A percentile compares a stretch with the other conserved stretches of the same genome.
Conservation (phyloP, 306 rosid species). For the Echinosophora koreensis region DNA sequence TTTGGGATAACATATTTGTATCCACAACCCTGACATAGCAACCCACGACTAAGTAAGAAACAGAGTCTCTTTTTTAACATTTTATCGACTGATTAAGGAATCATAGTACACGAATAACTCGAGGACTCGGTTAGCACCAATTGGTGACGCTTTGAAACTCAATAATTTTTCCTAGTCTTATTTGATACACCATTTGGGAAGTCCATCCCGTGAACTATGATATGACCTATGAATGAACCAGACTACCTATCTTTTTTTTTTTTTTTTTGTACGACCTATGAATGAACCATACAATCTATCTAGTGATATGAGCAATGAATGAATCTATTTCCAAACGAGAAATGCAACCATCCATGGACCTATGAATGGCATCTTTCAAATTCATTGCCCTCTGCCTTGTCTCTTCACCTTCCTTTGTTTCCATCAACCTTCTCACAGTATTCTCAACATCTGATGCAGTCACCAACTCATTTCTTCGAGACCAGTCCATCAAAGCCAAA, state of each 20-base stretch:
- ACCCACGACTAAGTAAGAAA: no score
- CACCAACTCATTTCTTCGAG: constrained; percentile 36
- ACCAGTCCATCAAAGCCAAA: constrained; percentile 50
- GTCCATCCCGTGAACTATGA: not conserved
- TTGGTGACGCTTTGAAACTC: no score
- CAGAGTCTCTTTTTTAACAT: no score
- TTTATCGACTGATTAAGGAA: no score
- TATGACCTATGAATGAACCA: no score
- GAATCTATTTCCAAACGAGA: constrained; percentile 61
- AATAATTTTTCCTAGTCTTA: no score
- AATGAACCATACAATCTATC: constrained; percentile 6
- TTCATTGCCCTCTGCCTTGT: constrained; percentile 51
- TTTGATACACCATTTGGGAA: not conserved
- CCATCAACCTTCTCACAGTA: constrained; percentile 51
- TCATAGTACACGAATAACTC: no score
- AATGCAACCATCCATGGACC: constrained; percentile 50
- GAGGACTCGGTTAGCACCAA: no score
- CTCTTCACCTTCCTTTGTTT: constrained; percentile 53
- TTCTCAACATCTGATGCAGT: constrained; percentile 43
- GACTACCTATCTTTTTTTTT: constrained; percentile 28
- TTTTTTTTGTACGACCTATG: no score
- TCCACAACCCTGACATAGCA: no score
- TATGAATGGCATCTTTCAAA: constrained; percentile 46
- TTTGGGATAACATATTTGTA: no score
- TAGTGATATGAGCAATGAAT: constrained; percentile 62